Evolutionary conservation across 805 yeast genomes (phyloP).

Genomic region (Yarrowia deformans): DNA sequence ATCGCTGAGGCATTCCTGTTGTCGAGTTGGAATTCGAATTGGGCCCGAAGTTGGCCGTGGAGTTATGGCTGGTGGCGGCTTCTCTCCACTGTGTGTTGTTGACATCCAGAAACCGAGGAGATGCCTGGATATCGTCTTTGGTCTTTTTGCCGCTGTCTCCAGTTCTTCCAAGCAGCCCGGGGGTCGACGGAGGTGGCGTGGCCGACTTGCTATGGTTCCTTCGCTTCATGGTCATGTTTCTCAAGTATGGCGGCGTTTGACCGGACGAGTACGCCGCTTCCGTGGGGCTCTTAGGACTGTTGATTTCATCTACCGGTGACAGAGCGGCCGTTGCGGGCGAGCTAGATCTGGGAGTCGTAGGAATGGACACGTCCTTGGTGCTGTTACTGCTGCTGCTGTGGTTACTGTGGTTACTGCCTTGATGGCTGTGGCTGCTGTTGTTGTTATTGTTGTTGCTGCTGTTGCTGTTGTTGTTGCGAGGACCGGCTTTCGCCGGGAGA

Average conservation of each 20-base stretch:
- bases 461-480: background rate
- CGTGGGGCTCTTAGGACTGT: conserved; percentile 33
- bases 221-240: conserved; percentile 36
- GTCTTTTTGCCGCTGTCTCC: background rate
- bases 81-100: conserved; percentile 33
- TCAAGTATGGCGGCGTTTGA: conserved; percentile 24
- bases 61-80: background rate
- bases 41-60: background rate
- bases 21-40: conserved; percentile 20
- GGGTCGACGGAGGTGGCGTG: conserved; percentile 15
- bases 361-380: conserved; percentile 10
- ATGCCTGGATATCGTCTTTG: conserved; percentile 28
- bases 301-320: conserved; percentile 29
- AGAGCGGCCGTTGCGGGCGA: conserved; percentile 28
- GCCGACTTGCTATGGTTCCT: background rate
- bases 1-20: background rate
- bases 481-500: conserved; percentile 6
- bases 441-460: background rate
- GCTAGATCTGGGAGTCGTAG: conserved; percentile 14
- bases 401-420: background rate
- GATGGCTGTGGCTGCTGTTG: background rate
- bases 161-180: background rate
- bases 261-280: conserved; percentile 22
- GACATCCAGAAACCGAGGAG: conserved; percentile 36
- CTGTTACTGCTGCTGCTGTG: conserved; percentile 1